Conservation (phyloP, 1,284 basidiomycete genomes). For the Ganoderma lucidum region DNA sequence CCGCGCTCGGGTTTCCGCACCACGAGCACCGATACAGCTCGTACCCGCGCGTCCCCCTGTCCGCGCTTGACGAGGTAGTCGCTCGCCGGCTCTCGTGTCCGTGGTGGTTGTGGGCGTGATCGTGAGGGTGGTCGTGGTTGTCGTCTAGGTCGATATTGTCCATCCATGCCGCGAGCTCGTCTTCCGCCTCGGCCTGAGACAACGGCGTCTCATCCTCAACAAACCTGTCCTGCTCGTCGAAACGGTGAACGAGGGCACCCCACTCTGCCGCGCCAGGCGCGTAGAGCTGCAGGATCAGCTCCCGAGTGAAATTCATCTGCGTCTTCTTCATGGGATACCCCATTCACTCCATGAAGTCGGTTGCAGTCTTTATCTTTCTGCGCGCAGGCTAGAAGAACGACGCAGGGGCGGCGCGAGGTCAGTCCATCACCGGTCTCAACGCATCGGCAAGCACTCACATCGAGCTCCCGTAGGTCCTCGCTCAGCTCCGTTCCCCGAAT, state of each 20-base stretch:
- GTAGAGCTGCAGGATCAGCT: slow-evolving; percentile 52
- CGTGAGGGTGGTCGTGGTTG: background rate
- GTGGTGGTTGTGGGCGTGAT: background rate
- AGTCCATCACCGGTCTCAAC: background rate
- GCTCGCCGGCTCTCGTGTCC: background rate
- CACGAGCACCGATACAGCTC: slow-evolving; percentile 56
- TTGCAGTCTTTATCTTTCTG: slow-evolving; percentile 53
- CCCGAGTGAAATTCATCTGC: slow-evolving; percentile 53
- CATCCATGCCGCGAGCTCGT: slow-evolving; percentile 49
- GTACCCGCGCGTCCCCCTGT: slow-evolving; percentile 7
- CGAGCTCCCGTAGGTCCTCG: slow-evolving; percentile 53
- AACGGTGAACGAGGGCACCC: slow-evolving; percentile 46
- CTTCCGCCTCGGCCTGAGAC: slow-evolving; percentile 48
- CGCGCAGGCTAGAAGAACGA: slow-evolving; percentile 44
- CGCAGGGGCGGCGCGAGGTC: background rate
- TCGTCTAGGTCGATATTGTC: slow-evolving; percentile 30
- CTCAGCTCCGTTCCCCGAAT: slow-evolving; percentile 56
- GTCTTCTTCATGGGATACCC: slow-evolving; percentile 54
- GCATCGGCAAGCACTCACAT: slow-evolving; percentile 44
- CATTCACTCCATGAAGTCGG: slow-evolving; percentile 54
- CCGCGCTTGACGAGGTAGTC: background rate
- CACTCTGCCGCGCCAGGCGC: slow-evolving; percentile 52
- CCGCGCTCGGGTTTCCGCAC: slow-evolving; percentile 62
- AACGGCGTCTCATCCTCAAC: slow-evolving; percentile 48
- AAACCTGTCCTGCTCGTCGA: slow-evolving; percentile 36